phyloP scores from a whole-genome alignment of 441 rosid species.

The Iberis amara region DNA sequence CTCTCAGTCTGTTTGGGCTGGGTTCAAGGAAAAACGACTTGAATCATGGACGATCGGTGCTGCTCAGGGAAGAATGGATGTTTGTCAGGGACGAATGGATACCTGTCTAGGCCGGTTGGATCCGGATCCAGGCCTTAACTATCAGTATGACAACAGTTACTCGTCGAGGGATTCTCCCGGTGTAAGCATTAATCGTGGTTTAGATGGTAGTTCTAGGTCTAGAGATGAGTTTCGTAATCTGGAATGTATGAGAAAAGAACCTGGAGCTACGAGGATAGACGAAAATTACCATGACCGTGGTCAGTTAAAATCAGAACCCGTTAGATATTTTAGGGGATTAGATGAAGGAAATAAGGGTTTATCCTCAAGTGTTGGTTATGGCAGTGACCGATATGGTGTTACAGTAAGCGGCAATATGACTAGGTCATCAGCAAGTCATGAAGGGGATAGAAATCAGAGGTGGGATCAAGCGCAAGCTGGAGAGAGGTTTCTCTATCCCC shows the following conservation, averaged over 20 bases:
- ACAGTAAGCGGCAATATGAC: conserved; percentile 26
- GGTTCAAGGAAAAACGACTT: conserved; percentile 21
- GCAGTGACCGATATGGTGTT: conserved; percentile 32
- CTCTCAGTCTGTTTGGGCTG: conserved; percentile 28
- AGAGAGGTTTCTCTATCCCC: conserved; percentile 32
- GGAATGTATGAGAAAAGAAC: conserved; percentile 34
- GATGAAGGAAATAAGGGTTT: conserved; percentile 30
- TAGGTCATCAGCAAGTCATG: conserved; percentile 29
- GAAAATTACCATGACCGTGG: conserved; percentile 30
- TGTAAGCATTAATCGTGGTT: conserved; percentile 39
- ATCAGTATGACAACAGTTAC: conserved; percentile 35
- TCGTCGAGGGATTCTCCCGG: conserved; percentile 33
- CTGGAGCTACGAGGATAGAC: conserved; percentile 29
- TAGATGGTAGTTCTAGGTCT: conserved; percentile 43
- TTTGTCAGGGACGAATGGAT: conserved; percentile 25
- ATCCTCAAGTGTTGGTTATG: conserved; percentile 32
- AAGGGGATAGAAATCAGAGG: conserved; percentile 38
- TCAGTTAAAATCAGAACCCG: conserved; percentile 36
- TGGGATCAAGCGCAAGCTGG: conserved; percentile 31
- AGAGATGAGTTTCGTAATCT: conserved; percentile 34
- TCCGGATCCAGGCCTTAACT: conserved; percentile 30
- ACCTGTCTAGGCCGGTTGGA: conserved; percentile 20
- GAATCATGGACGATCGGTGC: conserved; percentile 29
- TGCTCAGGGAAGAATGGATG: conserved; percentile 18
- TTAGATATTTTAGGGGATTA: conserved; percentile 41